phyloP scores from a whole-genome alignment of 495 filamentous ascomycete genomes.

The Monascus purpureus region DNA sequence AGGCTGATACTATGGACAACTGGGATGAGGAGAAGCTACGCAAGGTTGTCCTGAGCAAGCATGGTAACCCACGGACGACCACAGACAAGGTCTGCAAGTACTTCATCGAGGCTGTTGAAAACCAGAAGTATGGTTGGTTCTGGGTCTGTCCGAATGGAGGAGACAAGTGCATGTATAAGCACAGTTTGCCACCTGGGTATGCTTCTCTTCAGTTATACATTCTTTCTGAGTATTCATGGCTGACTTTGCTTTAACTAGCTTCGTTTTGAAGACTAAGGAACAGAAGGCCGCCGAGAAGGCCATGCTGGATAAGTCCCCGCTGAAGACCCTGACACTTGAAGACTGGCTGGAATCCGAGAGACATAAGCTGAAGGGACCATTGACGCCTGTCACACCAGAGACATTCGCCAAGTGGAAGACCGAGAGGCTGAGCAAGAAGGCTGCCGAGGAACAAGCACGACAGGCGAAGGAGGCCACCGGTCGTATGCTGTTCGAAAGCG shows the following conservation, averaged over 20 bases:
- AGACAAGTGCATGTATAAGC: constrained; percentile 97
- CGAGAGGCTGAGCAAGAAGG: constrained; percentile 86
- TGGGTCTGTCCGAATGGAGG: constrained; percentile 96
- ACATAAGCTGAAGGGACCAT: constrained; percentile 76
- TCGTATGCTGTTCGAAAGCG: constrained; percentile 86
- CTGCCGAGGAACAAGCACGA: constrained; percentile 75
- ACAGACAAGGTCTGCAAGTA: constrained; percentile 99
- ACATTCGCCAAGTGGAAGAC: constrained; percentile 93
- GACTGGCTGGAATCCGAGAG: constrained; percentile 93
- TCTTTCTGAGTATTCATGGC: no score
- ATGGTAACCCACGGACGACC: constrained; percentile 88
- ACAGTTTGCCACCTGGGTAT: constrained; percentile 85
- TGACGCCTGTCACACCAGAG: constrained; percentile 88
- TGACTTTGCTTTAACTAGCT: no score
- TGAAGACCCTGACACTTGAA: constrained; percentile 89
- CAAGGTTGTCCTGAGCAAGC: constrained; percentile 83
- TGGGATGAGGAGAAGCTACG: constrained; percentile 97
- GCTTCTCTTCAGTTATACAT: constrained; percentile 16
- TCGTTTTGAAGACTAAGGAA: constrained; percentile 95
- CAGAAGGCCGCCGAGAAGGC: constrained; percentile 94
- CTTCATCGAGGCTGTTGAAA: constrained; percentile 96
- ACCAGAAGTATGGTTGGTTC: constrained; percentile 98
- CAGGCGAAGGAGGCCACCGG: constrained; percentile 91
- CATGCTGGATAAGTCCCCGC: constrained; percentile 88
- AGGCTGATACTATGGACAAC: constrained; percentile 71